Base-by-base conservation (phyloP, 306 rosid species). In the Senna siamea region DNA sequence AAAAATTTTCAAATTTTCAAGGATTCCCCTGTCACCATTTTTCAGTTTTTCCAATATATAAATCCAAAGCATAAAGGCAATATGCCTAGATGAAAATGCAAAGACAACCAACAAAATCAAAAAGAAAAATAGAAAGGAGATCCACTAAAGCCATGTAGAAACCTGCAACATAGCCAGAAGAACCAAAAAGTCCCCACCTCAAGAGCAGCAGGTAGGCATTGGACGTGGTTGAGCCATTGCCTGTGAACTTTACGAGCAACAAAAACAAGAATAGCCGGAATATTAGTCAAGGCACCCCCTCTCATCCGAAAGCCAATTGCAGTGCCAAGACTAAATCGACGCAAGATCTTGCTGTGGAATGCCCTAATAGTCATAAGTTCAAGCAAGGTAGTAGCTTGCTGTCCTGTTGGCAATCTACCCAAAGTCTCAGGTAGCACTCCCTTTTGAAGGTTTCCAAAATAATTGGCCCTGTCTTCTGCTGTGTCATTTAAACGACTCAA, bases 331-430 rank as follows among this genome's bases (percentile, higher is more conserved):
- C 99, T 90, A 81, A 81, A 86, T 12, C 87, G 81, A 15, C 99
- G 97, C 85, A 95, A 74, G 58, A 87, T 88, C 87, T 95, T 95
- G 90, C 99, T 95, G 76, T 95, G 99, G 76, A 95, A 95, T 28
- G 99, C 99, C 84, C 99, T 92, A 48, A 95, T 95, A 74, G 98
- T 95, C 99, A 95, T 95, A 76, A 95, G 85, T 78, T 95, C 99
- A 72, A 90, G 99, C 81, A 95, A 92, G 80, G 99, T 88, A 53
- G 98, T 95, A 73, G 99, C 98, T 77, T 81, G 97, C 76, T 87
- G 97, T 63, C 99, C 99, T 58, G 95, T 78, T 35, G 99, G 99
- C 85, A 95, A 80, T 51, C 84, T 78, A 70, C 96, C 96, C 71
- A 90, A 74, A 73, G 89, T 92, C 84, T 95, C 99, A 62, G 99